Percentiles rank a stretch among this genome's conserved stretches.
These are phyloP conservation scores for Oropetium thomaeum DNA, from an alignment of 176 grass and related monocot species.

Conservation along the genomic window DNA sequence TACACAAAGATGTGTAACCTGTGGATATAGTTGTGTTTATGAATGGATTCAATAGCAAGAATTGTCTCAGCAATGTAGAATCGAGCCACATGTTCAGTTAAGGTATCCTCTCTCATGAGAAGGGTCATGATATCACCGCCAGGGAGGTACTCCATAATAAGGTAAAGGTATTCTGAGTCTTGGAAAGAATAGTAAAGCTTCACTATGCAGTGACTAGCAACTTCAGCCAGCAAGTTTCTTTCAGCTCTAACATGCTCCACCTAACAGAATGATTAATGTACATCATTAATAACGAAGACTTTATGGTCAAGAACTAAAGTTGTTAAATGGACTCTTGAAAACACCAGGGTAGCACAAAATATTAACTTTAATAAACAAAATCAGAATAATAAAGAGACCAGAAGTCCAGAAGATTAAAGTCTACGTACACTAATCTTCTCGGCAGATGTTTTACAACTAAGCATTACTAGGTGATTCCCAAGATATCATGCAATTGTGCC, in stretches of 20 bases:
- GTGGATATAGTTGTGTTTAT: slow-evolving; percentile 98
- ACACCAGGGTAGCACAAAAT: not conserved
- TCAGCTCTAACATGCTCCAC: slow-evolving; percentile 99
- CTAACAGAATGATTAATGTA: slow-evolving; percentile 45
- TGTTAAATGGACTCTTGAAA: not conserved
- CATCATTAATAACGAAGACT: not conserved
- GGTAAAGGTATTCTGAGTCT: slow-evolving; percentile 84
- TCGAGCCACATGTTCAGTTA: slow-evolving; percentile 79
- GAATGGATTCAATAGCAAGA: slow-evolving; percentile 95
- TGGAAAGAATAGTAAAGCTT: slow-evolving; percentile 99
- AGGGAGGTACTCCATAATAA: slow-evolving; percentile 98
- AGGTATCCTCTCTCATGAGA: slow-evolving; percentile 94
- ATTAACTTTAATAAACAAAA: not conserved
- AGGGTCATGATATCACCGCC: slow-evolving; percentile 98
- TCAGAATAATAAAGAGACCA: not conserved
- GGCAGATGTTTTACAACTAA: slow-evolving; percentile 1
- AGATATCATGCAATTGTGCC: no score
- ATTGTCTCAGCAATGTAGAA: slow-evolving; percentile 98
- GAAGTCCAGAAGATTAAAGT: not conserved
- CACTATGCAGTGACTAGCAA: slow-evolving; percentile 93
- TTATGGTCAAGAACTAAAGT: not conserved
- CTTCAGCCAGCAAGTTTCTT: slow-evolving; percentile 96
- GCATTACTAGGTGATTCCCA: not conserved
- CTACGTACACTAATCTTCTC: not conserved
- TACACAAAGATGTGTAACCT: slow-evolving; percentile 57